phyloP scores from a whole-genome alignment of 805 yeast species.

The Tetrapisispora iriomotensis region DNA sequence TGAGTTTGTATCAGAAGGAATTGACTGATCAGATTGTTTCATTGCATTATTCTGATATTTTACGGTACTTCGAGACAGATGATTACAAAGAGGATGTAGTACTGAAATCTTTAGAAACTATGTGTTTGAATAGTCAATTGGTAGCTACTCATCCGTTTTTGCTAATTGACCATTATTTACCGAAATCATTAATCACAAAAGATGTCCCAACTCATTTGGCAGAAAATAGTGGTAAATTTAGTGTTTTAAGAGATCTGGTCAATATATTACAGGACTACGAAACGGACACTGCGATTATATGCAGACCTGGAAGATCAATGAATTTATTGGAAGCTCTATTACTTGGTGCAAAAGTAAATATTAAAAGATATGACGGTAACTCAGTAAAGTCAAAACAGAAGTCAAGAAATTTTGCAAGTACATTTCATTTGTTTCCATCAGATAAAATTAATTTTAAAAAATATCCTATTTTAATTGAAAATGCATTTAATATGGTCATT shows the following conservation, averaged over 20 bases:
- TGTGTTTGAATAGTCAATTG: constrained; percentile 64
- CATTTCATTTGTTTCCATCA: constrained; percentile 39
- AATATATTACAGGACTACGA: constrained; percentile 39
- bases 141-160: constrained; percentile 87
- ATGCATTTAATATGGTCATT: constrained; percentile 47
- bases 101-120: constrained; percentile 64
- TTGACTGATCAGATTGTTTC: constrained; percentile 87
- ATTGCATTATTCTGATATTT: constrained; percentile 80
- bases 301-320: constrained; percentile 56
- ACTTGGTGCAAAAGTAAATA: constrained; percentile 47
- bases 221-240: constrained; percentile 78
- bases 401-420: constrained; percentile 21
- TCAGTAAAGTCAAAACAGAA: constrained; percentile 39
- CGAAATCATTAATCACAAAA: constrained; percentile 61
- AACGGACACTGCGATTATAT: constrained; percentile 57
- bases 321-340: constrained; percentile 68
- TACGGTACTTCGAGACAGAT: constrained; percentile 66
- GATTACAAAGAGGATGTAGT: constrained; percentile 45
- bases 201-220: constrained; percentile 63
- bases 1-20: constrained; percentile 79
- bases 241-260: constrained; percentile 54
- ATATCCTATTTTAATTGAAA: constrained; percentile 15
- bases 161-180: constrained; percentile 68
- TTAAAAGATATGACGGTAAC: constrained; percentile 54
- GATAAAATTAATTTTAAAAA: constrained; percentile 10